A percentile compares a stretch with the other conserved stretches of the same genome.
These are phyloP conservation scores for Plasmodium blacklocki DNA, from an alignment of 169 alveolate genomes.

Conservation along the genomic window DNA sequence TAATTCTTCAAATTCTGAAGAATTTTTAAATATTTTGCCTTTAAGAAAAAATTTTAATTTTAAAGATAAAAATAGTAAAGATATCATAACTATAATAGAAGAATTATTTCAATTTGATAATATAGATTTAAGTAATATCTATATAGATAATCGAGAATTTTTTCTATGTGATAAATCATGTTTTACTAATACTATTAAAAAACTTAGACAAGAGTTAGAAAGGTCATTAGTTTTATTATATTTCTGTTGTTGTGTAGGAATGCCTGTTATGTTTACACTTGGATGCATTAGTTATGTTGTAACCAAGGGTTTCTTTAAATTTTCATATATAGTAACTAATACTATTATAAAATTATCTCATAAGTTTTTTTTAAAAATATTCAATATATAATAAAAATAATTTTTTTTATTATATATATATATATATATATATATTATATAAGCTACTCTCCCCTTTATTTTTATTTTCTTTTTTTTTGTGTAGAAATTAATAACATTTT, in stretches of 20 bases:
- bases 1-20: not conserved
- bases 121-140: conserved; percentile 41
- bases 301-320: conserved; percentile 67
- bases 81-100: conserved; percentile 48
- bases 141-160: conserved; percentile 33
- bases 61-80: conserved; percentile 61
- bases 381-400: not conserved
- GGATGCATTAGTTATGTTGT: conserved; percentile 64
- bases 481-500: too few species aligned
- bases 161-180: conserved; percentile 68
- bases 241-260: conserved; percentile 71
- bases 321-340: conserved; percentile 46
- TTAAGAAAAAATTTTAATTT: conserved; percentile 46
- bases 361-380: conserved; percentile 31
- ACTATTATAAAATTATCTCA: conserved; percentile 43
- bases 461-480: too few species aligned
- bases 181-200: conserved; percentile 66
- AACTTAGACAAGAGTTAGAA: conserved; percentile 52
- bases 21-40: conserved; percentile 47
- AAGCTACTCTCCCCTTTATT: too few species aligned
- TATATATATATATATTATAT: too few species aligned
- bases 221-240: conserved; percentile 30
- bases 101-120: conserved; percentile 73
- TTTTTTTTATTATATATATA: too few species aligned
- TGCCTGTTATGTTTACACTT: conserved; percentile 72